Conservation (phyloP, 495 filamentous ascomycete genomes). For the Aspergillus saccharolyticus region DNA sequence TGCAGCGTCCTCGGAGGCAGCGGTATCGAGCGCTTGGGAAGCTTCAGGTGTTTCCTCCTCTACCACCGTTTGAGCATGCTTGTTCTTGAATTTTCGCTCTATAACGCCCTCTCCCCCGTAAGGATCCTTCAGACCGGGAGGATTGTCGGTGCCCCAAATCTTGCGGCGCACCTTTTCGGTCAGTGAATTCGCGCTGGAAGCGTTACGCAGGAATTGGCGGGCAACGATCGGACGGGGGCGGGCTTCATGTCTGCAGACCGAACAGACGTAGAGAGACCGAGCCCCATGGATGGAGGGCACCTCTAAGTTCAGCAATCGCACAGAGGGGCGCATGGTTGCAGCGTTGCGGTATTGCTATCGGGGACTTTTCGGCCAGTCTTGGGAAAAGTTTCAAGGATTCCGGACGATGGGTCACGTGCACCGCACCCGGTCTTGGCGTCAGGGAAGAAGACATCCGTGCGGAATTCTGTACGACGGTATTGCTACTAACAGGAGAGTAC, state of each 20-base stretch:
- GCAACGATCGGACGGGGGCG: conserved; percentile 37
- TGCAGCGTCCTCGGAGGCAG: conserved; percentile 8
- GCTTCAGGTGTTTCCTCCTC: conserved; percentile 5
- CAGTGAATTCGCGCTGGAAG: conserved; percentile 35
- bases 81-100: conserved; percentile 24
- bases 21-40: background rate
- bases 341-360: conserved; percentile 15
- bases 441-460: background rate
- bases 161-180: conserved; percentile 47
- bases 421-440: conserved; percentile 10
- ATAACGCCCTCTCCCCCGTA: conserved; percentile 40
- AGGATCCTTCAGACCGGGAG: conserved; percentile 50
- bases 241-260: conserved; percentile 37
- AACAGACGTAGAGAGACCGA: conserved; percentile 36
- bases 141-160: conserved; percentile 53
- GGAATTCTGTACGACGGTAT: too few relatives aligned
- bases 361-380: conserved; percentile 15
- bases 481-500: too few relatives aligned
- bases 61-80: conserved; percentile 16
- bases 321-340: conserved; percentile 37
- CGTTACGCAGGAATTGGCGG: conserved; percentile 40
- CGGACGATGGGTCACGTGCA: conserved; percentile 24
- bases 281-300: conserved; percentile 23
- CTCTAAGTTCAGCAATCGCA: conserved; percentile 37
- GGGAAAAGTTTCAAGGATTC: conserved; percentile 20